Conservation (phyloP, 1,284 basidiomycete species). For the Erythrobasidium hasegawianum region DNA sequence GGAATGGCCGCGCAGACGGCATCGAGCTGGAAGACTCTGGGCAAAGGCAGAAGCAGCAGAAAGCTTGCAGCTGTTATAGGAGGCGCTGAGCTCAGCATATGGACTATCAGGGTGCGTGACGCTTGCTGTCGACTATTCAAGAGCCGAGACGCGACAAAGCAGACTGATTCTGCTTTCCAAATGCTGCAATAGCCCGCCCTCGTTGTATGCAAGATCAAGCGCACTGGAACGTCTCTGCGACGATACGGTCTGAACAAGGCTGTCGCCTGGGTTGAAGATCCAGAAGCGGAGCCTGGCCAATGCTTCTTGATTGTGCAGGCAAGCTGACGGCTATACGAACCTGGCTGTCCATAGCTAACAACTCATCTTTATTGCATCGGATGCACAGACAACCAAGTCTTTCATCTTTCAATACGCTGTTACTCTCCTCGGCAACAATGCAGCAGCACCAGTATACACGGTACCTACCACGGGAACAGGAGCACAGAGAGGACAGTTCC, state of each 20-base stretch:
- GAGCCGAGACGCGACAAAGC: neutral
- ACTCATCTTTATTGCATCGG: no score
- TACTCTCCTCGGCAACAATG: neutral
- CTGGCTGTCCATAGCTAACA: no score
- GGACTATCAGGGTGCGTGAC: conserved; percentile 28
- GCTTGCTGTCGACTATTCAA: neutral
- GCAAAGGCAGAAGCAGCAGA: conserved; percentile 14
- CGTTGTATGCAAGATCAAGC: conserved; percentile 34
- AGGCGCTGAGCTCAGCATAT: conserved; percentile 33
- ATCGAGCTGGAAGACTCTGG: conserved; percentile 18
- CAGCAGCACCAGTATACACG: conserved; percentile 13
- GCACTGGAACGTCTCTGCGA: conserved; percentile 27
- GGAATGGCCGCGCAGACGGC: conserved; percentile 9
- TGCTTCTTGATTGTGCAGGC: conserved; percentile 20
- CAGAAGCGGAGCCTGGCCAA: neutral
- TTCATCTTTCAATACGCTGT: conserved; percentile 26
- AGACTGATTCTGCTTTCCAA: no score
- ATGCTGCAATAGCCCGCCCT: conserved; percentile 21
- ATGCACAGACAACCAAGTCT: conserved; percentile 33
- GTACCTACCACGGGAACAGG: conserved; percentile 24
- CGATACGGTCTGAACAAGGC: conserved; percentile 35
- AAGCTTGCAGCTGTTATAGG: conserved; percentile 33
- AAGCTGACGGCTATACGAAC: neutral
- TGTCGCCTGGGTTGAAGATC: conserved; percentile 33
- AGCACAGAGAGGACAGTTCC: conserved; percentile 28